A percentile compares a stretch with the other conserved stretches of the same genome.
Evolutionary conservation across 208 protist genomes (phyloP).

Genomic region (Trypanosoma melophagium): DNA sequence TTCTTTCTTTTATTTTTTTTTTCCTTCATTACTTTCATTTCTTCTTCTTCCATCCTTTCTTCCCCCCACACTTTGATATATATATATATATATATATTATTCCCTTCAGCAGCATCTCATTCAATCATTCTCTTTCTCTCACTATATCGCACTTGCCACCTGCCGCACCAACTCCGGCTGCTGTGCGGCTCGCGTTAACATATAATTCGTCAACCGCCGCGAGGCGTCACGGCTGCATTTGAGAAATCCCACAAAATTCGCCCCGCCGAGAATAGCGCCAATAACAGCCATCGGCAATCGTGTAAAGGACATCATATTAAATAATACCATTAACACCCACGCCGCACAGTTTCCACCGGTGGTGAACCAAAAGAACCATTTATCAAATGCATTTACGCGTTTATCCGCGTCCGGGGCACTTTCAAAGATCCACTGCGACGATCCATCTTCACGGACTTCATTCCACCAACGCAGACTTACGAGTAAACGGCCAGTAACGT

Average conservation of each 20-base stretch:
- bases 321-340: slow-evolving; percentile 71
- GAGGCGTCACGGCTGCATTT: slow-evolving; percentile 82
- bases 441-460: slow-evolving; percentile 91
- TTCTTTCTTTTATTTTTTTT: slow-evolving; percentile 18
- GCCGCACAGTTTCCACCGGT: slow-evolving; percentile 43
- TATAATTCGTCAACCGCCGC: slow-evolving; percentile 56
- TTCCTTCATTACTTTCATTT: slow-evolving; percentile 1
- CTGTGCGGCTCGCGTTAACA: slow-evolving; percentile 52
- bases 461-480: slow-evolving; percentile 95
- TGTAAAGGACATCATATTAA: slow-evolving; percentile 71
- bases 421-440: slow-evolving; percentile 93
- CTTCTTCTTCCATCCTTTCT: neutral
- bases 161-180: slow-evolving; percentile 44
- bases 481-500: slow-evolving; percentile 92
- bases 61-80: neutral
- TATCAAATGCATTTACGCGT: slow-evolving; percentile 77
- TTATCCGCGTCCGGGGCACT: slow-evolving; percentile 63
- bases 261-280: slow-evolving; percentile 49
- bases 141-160: slow-evolving; percentile 29
- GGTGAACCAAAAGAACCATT: slow-evolving; percentile 82
- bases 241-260: slow-evolving; percentile 83
- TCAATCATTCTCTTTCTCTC: neutral
- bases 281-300: slow-evolving; percentile 61
- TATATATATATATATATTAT: slow-evolving; percentile 7
- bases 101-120: neutral